Base-by-base conservation (phyloP, 1,139 yeast species). In the Debaryomyces psychrophilus region DNA sequence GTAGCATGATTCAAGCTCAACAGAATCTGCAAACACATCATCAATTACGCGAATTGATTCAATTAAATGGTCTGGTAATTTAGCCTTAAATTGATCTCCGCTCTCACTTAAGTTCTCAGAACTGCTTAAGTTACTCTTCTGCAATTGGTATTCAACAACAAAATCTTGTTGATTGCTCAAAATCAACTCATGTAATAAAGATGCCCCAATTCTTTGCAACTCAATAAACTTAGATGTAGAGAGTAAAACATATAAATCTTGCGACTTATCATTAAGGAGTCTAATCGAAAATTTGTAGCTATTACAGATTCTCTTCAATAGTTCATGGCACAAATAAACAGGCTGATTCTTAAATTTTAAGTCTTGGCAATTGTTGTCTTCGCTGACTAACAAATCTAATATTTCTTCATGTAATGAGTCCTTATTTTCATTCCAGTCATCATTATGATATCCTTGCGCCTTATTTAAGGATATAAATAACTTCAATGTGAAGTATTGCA, bases 101-200 rank as follows among this genome's bases (percentile, higher is more conserved):
- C 64, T 58, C 4, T 54, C 54, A 26, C 58, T 62, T 4, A 50
- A 60, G 8, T 38, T 44, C 2, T 54, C 55, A 4, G 44, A 46
- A 8, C 49, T 50, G 9, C 49, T 49, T 18, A 60, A 50, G 5
- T 54, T 61, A 44, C 61, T 61, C 59, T 62, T 78, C 44, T 64
- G 62, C 47, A 86, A 68, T 48, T 84, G 86, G 55, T 75, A 79
- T 45, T 86, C 89, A 41, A 86, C 74, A 3, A 83, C 85, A 39
- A 77, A 65, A 23, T 80, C 82, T 56, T 82, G 82, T 56, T 85
- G 86, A 34, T 57, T 66, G 6, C 57, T 57, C 9, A 60, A 43
- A 6, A 81, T 69, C 18, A 72, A 49, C 27, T 58, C 59, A 28
- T 64, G 64, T 41, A 82, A 63, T 8, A 78, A 52, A 2, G 56